Conservation (phyloP, 1,284 basidiomycete genomes). For the Sporisorium scitamineum region DNA sequence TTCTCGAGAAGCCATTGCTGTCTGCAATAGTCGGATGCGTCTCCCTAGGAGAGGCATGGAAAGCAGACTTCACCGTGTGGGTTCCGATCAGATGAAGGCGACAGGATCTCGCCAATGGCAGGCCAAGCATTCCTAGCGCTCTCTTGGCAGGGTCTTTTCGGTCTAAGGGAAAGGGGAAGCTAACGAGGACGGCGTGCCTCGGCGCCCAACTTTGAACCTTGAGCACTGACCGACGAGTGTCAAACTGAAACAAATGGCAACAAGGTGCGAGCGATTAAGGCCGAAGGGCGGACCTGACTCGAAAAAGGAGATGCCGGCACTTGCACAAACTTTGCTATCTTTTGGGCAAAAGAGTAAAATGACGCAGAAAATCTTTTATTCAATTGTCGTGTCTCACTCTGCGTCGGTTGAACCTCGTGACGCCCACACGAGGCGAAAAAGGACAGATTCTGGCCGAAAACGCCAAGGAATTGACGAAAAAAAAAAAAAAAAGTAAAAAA, state of each 20-base stretch:
- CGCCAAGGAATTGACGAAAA: not conserved
- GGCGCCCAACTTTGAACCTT: too few species aligned
- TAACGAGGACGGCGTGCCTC: not conserved
- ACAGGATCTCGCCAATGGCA: not conserved
- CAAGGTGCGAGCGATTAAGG: slow-evolving; percentile 20
- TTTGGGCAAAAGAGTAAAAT: not conserved
- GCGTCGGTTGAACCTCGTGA: slow-evolving; percentile 18
- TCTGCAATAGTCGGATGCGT: too few species aligned
- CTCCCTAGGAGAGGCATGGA: too few species aligned
- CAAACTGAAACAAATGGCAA: not conserved
- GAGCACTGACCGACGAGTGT: not conserved
- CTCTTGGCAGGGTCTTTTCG: slow-evolving; percentile 27
- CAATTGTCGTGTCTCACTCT: slow-evolving; percentile 1
- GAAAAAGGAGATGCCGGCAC: not conserved
- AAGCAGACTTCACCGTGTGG: too few species aligned
- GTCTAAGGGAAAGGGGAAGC: not conserved
- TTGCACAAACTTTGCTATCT: slow-evolving; percentile 16
- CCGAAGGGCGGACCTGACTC: not conserved
- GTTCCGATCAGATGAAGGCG: not conserved
- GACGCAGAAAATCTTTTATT: not conserved
- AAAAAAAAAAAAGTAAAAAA: not conserved
- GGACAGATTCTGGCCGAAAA: not conserved
- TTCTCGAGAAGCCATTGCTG: too few species aligned
- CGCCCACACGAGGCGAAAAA: not conserved
- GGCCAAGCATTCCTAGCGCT: slow-evolving; percentile 21